phyloP scores from a whole-genome alignment of 305 asterid genomes.

The Nicotiana rustica region DNA sequence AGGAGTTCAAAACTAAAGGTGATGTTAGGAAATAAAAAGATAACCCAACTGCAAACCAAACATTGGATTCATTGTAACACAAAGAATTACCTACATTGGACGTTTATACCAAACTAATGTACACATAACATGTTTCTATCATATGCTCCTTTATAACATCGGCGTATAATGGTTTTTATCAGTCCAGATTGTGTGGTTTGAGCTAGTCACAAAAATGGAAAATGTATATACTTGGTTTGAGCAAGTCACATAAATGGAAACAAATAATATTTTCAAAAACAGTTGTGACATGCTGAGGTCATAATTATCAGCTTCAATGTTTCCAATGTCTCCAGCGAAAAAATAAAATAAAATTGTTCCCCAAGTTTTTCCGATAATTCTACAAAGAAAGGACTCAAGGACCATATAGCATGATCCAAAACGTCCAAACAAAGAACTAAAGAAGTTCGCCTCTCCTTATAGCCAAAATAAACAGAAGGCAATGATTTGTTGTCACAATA shows the following conservation, averaged over 20 bases:
- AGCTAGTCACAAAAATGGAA: neutral
- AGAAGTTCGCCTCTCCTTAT: neutral
- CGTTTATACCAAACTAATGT: too few relatives aligned
- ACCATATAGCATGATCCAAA: neutral
- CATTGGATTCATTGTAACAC: too few relatives aligned
- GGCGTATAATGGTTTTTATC: too few relatives aligned
- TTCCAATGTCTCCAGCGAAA: neutral
- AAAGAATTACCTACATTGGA: too few relatives aligned
- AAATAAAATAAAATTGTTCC: too few relatives aligned
- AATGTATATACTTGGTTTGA: neutral
- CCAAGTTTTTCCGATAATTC: neutral
- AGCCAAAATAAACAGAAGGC: neutral
- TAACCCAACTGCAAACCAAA: neutral
- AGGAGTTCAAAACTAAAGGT: neutral
- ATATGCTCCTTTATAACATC: too few relatives aligned
- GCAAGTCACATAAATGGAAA: neutral
- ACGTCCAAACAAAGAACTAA: neutral
- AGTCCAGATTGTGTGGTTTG: too few relatives aligned
- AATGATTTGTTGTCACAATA: neutral
- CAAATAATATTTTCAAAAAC: neutral
- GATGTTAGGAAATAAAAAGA: neutral
- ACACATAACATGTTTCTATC: too few relatives aligned
- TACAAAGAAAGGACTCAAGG: neutral
- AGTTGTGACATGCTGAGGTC: neutral
- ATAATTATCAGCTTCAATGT: neutral